Conservation (phyloP, 140 eudicot species). For the Oenanthe javanica region DNA sequence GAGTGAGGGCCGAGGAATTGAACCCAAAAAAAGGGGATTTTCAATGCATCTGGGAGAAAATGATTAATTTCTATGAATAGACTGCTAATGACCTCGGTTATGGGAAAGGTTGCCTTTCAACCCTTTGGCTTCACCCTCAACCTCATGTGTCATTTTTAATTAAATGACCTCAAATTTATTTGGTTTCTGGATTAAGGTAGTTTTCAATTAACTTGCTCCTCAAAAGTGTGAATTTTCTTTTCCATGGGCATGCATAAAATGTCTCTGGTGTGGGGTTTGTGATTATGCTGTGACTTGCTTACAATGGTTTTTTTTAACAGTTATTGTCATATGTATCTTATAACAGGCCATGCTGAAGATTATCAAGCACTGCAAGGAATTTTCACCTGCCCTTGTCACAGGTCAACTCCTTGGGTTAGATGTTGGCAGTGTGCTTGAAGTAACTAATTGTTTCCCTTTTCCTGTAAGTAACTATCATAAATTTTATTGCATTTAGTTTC, state of each 20-base stretch:
- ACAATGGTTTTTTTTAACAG: background rate
- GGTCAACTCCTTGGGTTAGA: slow-evolving; percentile 98
- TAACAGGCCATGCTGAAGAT: slow-evolving; percentile 87
- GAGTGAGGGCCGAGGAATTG: no score
- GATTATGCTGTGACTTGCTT: background rate
- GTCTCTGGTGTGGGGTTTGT: background rate
- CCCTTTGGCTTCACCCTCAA: no score
- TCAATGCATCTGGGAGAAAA: no score
- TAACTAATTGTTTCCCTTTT: slow-evolving; percentile 93
- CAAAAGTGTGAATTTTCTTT: no score
- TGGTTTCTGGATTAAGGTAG: no score
- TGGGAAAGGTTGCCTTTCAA: no score
- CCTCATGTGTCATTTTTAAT: background rate
- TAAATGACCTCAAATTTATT: background rate
- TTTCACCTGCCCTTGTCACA: slow-evolving; percentile 82
- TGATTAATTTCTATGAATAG: no score
- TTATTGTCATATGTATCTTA: background rate
- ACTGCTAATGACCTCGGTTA: no score
- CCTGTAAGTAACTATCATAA: slow-evolving; percentile 47
- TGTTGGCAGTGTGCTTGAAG: slow-evolving; percentile 99
- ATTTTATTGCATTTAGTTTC: background rate
- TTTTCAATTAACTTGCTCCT: no score
- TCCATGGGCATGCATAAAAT: background rate
- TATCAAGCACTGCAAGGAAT: slow-evolving; percentile 93
- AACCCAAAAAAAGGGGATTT: no score